A percentile compares a stretch with the other conserved stretches of the same genome.
These are phyloP conservation scores for Cyberlindnera sargentensis DNA, from an alignment of 805 yeast species.

Conservation along the genomic window DNA sequence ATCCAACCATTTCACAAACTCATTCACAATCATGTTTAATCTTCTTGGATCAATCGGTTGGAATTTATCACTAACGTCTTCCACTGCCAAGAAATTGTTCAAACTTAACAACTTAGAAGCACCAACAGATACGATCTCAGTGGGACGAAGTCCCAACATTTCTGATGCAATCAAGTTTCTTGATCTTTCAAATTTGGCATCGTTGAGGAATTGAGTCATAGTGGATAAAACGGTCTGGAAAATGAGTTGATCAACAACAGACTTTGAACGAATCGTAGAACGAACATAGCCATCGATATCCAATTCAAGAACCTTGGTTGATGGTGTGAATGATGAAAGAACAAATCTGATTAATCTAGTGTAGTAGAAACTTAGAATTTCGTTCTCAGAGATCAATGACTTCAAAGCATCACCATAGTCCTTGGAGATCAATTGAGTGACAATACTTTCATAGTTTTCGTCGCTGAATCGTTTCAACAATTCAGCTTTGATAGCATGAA, in stretches of 20 bases:
- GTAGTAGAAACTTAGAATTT: slow-evolving; percentile 25
- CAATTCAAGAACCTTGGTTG: slow-evolving; percentile 19
- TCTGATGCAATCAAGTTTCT: slow-evolving; percentile 63
- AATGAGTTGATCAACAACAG: slow-evolving; percentile 19
- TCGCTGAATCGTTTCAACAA: slow-evolving; percentile 8
- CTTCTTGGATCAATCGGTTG: slow-evolving; percentile 27
- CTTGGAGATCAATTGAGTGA: not conserved
- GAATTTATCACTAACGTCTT: slow-evolving; percentile 23
- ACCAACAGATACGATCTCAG: slow-evolving; percentile 37
- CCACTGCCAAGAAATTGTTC: slow-evolving; percentile 30
- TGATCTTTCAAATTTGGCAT: slow-evolving; percentile 38
- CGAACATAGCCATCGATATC: slow-evolving; percentile 29
- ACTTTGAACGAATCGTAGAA: slow-evolving; percentile 28
- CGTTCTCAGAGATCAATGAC: not conserved
- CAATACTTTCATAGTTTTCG: slow-evolving; percentile 18
- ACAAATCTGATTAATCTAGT: slow-evolving; percentile 27
- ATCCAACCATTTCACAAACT: slow-evolving; percentile 51
- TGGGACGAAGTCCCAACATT: slow-evolving; percentile 44
- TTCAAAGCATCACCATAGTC: not conserved
- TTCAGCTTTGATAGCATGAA: not conserved
- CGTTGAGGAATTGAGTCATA: slow-evolving; percentile 28
- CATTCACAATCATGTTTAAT: slow-evolving; percentile 51
- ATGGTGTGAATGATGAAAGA: slow-evolving; percentile 25
- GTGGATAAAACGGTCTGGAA: slow-evolving; percentile 29
- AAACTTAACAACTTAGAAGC: slow-evolving; percentile 41